Conservation (phyloP, 2,329 filamentous ascomycete species). For the Colletotrichum godetiae region DNA sequence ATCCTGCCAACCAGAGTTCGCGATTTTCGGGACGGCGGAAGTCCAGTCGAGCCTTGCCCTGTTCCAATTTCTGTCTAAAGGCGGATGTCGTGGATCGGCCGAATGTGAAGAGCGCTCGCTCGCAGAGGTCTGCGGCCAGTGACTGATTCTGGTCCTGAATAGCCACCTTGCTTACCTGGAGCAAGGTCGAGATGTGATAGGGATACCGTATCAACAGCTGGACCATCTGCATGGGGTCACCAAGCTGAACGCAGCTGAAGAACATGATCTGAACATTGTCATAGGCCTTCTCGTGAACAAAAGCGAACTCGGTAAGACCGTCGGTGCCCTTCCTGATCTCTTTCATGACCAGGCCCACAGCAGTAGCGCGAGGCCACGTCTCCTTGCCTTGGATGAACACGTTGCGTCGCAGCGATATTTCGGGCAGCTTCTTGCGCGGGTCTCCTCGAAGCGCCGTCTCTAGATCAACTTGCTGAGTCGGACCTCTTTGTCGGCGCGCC, state of each 20-base stretch:
- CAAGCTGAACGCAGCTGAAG: slow-evolving; percentile 82
- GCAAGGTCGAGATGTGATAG: slow-evolving; percentile 93
- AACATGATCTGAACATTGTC: slow-evolving; percentile 81
- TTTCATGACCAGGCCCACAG: slow-evolving; percentile 87
- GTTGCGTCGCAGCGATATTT: slow-evolving; percentile 80
- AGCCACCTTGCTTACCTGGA: slow-evolving; percentile 92
- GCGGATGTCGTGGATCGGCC: slow-evolving; percentile 88
- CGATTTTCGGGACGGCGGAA: slow-evolving; percentile 88
- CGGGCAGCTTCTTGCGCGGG: slow-evolving; percentile 73
- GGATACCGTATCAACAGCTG: slow-evolving; percentile 70
- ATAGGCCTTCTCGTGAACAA: slow-evolving; percentile 80
- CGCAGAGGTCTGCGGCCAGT: slow-evolving; percentile 86
- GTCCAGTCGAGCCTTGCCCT: slow-evolving; percentile 83
- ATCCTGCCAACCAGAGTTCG: slow-evolving; percentile 91
- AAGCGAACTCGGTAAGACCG: slow-evolving; percentile 79
- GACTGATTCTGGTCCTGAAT: slow-evolving; percentile 92
- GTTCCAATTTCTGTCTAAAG: slow-evolving; percentile 80
- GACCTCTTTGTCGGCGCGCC: slow-evolving; percentile 46
- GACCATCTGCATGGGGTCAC: slow-evolving; percentile 85
- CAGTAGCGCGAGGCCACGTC: slow-evolving; percentile 83
- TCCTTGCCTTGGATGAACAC: slow-evolving; percentile 89
- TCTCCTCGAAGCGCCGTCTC: slow-evolving; percentile 66
- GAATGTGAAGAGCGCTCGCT: slow-evolving; percentile 92
- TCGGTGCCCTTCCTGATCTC: slow-evolving; percentile 53
- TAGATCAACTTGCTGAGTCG: slow-evolving; percentile 66